A percentile compares a stretch with the other conserved stretches of the same genome.
phyloP scores from a whole-genome alignment of 2,329 filamentous ascomycete species.

The Phyllosticta ampelicida region DNA sequence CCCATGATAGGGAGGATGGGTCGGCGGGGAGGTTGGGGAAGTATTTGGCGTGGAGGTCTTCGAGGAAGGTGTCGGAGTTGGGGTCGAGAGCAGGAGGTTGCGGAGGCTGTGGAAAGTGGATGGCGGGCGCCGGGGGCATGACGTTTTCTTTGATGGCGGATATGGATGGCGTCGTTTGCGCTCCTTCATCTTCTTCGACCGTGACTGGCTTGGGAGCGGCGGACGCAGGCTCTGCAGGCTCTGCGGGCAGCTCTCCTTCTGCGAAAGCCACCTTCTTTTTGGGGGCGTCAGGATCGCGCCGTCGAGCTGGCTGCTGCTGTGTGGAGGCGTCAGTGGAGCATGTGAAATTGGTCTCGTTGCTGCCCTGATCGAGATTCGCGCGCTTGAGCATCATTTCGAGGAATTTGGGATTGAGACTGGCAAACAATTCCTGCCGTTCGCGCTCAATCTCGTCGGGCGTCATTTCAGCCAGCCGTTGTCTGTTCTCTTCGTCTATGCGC shows the following conservation, averaged over 20 bases:
- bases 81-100: constrained; percentile 69
- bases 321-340: constrained; percentile 13
- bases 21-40: constrained; percentile 82
- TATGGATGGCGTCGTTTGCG: not conserved
- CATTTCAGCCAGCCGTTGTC: constrained; percentile 63
- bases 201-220: constrained; percentile 12
- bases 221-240: not conserved
- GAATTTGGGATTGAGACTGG: constrained; percentile 61
- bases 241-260: too few species aligned
- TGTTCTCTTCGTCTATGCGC: constrained; percentile 77
- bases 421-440: constrained; percentile 70
- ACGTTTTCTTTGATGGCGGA: not conserved
- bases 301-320: constrained; percentile 4
- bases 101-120: constrained; percentile 50
- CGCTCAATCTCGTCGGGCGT: constrained; percentile 68
- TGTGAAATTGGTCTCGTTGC: constrained; percentile 25
- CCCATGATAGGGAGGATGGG: constrained; percentile 80
- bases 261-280: constrained; percentile 27
- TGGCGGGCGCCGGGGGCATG: constrained; percentile 16
- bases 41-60: constrained; percentile 80
- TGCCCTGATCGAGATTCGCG: constrained; percentile 61
- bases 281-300: not conserved
- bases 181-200: constrained; percentile 1
- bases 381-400: constrained; percentile 66
- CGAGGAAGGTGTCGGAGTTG: constrained; percentile 69